phyloP scores from a whole-genome alignment of 2,329 filamentous ascomycete genomes.

The Trichoderma pleuroti region DNA sequence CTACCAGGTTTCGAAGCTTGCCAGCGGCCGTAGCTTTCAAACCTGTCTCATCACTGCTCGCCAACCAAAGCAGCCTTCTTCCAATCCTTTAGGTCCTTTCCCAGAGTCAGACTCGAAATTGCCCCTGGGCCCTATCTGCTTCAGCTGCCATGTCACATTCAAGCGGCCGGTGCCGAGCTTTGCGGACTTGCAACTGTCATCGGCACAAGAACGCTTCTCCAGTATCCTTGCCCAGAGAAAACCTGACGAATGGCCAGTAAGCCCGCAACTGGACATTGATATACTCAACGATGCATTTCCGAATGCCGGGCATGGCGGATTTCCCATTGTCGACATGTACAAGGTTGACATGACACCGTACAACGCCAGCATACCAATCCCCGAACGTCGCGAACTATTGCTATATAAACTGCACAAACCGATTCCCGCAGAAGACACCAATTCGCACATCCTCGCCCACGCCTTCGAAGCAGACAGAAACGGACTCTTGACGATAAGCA shows the following conservation, averaged over 20 bases:
- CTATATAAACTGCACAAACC: constrained; percentile 47
- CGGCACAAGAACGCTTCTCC: constrained; percentile 43
- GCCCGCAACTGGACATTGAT: constrained; percentile 46
- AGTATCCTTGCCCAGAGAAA: constrained; percentile 33
- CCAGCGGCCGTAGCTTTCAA: constrained; percentile 45
- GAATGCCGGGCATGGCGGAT: constrained; percentile 38
- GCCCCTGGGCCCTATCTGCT: constrained; percentile 43
- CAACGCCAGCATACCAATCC: constrained; percentile 41
- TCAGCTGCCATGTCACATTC: constrained; percentile 52
- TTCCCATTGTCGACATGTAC: constrained; percentile 51
- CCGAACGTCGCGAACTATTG: constrained; percentile 47
- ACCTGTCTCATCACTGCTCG: constrained; percentile 48
- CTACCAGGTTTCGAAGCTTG: constrained; percentile 45
- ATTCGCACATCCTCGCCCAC: constrained; percentile 47
- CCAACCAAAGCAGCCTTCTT: constrained; percentile 43
- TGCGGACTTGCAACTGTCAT: constrained; percentile 37
- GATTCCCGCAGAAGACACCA: constrained; percentile 38
- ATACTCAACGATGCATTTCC: constrained; percentile 37
- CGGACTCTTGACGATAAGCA: constrained; percentile 48
- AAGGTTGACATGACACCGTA: constrained; percentile 50
- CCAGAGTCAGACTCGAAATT: constrained; percentile 37
- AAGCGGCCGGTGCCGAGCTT: constrained; percentile 39
- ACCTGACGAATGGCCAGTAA: constrained; percentile 34
- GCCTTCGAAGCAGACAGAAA: constrained; percentile 52
- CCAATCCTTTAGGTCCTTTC: constrained; percentile 35